Base-by-base conservation (phyloP, 1,284 basidiomycete species). In the Vanrija sp. region DNA sequence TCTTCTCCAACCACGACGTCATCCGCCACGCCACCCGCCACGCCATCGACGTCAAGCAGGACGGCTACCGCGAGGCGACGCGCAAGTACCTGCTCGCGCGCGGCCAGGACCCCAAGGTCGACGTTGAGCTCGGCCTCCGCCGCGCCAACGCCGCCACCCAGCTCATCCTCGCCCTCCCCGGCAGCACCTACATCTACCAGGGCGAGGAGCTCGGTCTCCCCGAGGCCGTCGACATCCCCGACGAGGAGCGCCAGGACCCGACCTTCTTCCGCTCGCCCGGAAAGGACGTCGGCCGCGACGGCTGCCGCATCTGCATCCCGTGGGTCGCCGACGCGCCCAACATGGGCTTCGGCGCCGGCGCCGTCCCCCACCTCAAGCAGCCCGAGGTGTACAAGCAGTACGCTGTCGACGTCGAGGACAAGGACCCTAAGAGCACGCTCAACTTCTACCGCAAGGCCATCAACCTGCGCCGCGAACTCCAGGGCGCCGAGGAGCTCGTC, bases 131-230 rank as follows among this genome's bases (percentile, higher is more conserved):
- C n/a, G 71, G 71, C 14, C 34, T 72, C 14, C 53, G 51, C 40
- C 52, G 67, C 34, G 71, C 67, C 14, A 51, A 52, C 28, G 69
- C 71, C 5, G 67, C 67, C 6, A 68, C 69, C 1, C 48, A 72
- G 44, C 61, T 72, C 63, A 66, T 71, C 57, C 62, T 73, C 46
- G 69, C 63, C 39, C 62, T 73, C 15, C 71, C 71, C 16, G 71
- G 71, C 12, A 70, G 67, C 3, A 65, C 71, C 1, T 73, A 73
- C 57, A 55, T 73, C 43, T 73, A 73, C 60, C 71, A 73, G 66
- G 72, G 72, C 26, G 72, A 74, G 58, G 72, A 74, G 57, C 65
- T 74, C 42, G 72, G 72, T 18, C 57, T 74, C 14, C 66, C 61
- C 23, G 72, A 74, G 59, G 68, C 68, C 46, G 54, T 56, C 49